Percentiles rank a stretch among this genome's conserved stretches.
These are phyloP conservation scores for Stemphylium vesicarium DNA, from an alignment of 2,329 filamentous ascomycete genomes.

Conservation along the genomic window DNA sequence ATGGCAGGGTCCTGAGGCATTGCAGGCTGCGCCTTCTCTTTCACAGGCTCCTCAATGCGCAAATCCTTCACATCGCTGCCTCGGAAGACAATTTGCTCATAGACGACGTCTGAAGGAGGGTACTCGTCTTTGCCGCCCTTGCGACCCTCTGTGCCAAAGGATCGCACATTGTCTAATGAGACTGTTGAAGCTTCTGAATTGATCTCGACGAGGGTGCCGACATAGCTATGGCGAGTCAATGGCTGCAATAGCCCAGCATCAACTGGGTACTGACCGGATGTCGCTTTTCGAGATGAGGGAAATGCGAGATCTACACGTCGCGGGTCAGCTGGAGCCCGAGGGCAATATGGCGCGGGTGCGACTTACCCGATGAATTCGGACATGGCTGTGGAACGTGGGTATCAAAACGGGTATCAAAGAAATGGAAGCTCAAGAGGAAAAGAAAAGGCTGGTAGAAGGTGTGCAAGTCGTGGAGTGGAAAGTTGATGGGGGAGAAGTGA, in stretches of 20 bases:
- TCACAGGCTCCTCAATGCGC: constrained; percentile 83
- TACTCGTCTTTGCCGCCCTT: constrained; percentile 83
- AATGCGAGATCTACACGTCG: constrained; percentile 76
- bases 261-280: constrained; percentile 73
- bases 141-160: constrained; percentile 92
- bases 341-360: constrained; percentile 42
- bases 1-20: constrained; percentile 96
- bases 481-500: constrained; percentile 16
- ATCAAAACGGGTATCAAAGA: constrained; percentile 33
- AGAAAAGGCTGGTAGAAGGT: constrained; percentile 30
- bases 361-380: constrained; percentile 67
- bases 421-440: constrained; percentile 28
- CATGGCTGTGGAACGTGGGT: constrained; percentile 52
- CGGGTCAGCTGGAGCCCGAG: constrained; percentile 46
- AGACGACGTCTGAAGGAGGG: constrained; percentile 81
- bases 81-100: constrained; percentile 98
- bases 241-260: constrained; percentile 23
- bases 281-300: constrained; percentile 97
- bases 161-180: constrained; percentile 93
- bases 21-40: constrained; percentile 72
- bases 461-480: constrained; percentile 21
- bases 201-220: constrained; percentile 95
- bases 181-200: constrained; percentile 97
- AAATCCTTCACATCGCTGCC: constrained; percentile 99
- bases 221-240: constrained; percentile 69